Base-by-base conservation (phyloP, 306 rosid genomes). In the Sphenostylis stenocarpa region DNA sequence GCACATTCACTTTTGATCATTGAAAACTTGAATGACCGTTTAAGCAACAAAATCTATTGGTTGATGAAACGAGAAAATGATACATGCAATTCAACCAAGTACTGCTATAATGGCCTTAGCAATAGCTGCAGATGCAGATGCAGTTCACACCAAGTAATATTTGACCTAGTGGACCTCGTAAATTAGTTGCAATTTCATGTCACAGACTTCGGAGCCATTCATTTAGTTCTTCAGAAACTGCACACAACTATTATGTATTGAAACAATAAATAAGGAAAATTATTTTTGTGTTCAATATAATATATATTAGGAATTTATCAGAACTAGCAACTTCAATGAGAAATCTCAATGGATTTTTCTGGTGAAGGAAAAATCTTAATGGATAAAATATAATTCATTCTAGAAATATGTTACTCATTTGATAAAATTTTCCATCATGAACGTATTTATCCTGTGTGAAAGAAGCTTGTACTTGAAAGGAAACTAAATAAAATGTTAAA, bases 21-120 rank as follows among this genome's bases (percentile, higher is more conserved):
- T 21, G 12, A 76, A n/a, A 39, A 76, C 26, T 67, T 21, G 26
- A 68, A 21, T 64, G 61, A 81, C 19, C 44, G 39, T 24, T 39
- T 17, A 48, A 36, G 81, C 66, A 67, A 75, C 53, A 4, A 14
- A 55, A 28, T 38, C 60, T 48, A 70, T 34, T 23, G 24, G 62
- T 3, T 66, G 76, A 34, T 68, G 8, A 6, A 48, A 28, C 14
- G 17, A 23, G 43, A 77, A 29, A 67, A 43, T 53, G 74, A 41
- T 53, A 24, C 19, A 16, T 33, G 57, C 34, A 13, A 41, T 39
- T 67, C 56, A 17, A 55, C 16, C 1, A 2, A 26, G n/a, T 41
- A 5, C 0, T 5, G 23, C 23, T 39, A 75, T 29, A 16, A 76
- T 26, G 13, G 36, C 9, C 34, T 14, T 33, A 1, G 10, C 21